A percentile compares a stretch with the other conserved stretches of the same genome.
Conservation (phyloP, 495 filamentous ascomycete genomes). For the Haplographium delicatum region DNA sequence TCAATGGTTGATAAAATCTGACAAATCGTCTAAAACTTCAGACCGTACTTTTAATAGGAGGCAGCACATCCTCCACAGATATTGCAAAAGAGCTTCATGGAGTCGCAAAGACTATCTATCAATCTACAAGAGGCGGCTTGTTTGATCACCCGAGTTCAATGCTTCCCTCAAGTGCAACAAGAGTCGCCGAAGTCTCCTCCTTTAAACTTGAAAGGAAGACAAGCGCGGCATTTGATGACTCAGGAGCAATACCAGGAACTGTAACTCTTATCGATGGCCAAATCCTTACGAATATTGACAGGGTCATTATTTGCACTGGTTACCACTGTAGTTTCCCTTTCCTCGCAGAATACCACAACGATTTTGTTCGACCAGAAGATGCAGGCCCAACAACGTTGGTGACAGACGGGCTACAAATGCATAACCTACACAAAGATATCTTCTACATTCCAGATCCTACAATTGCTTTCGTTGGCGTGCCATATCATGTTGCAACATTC, state of each 20-base stretch:
- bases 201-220: slow-evolving; percentile 37
- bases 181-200: slow-evolving; percentile 46
- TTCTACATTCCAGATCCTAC: slow-evolving; percentile 44
- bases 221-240: slow-evolving; percentile 23
- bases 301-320: slow-evolving; percentile 53
- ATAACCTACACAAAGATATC: slow-evolving; percentile 59
- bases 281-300: slow-evolving; percentile 41
- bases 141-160: slow-evolving; percentile 46
- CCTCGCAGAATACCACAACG: slow-evolving; percentile 38
- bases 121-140: slow-evolving; percentile 37
- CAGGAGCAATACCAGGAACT: no score
- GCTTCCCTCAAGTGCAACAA: slow-evolving; percentile 40
- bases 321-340: slow-evolving; percentile 52
- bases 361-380: slow-evolving; percentile 28
- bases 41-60: slow-evolving; percentile 63
- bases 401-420: slow-evolving; percentile 58
- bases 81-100: slow-evolving; percentile 45
- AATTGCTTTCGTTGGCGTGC: slow-evolving; percentile 30
- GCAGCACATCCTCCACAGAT: slow-evolving; percentile 74
- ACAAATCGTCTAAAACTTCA: slow-evolving; percentile 52
- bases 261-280: slow-evolving; percentile 45
- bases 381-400: slow-evolving; percentile 49
- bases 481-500: slow-evolving; percentile 28
- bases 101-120: slow-evolving; percentile 33
- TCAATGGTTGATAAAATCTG: slow-evolving; percentile 54